Conservation (phyloP, 176 grass and related monocot species). For the Carex myosuroides region DNA sequence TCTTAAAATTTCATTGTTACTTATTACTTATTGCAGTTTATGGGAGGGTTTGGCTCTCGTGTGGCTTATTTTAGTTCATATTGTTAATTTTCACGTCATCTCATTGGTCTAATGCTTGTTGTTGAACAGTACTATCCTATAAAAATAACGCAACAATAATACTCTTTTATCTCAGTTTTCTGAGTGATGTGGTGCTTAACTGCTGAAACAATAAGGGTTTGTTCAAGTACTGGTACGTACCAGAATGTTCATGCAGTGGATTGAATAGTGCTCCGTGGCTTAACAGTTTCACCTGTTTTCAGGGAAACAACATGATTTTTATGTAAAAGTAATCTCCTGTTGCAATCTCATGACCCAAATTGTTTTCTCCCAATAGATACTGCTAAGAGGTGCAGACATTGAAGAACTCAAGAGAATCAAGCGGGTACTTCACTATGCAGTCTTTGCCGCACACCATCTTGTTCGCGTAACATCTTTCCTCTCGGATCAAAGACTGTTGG, state of each 20-base stretch:
- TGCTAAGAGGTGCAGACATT: constrained; percentile 75
- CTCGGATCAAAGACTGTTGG: constrained; percentile 72
- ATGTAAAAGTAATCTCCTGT: background rate
- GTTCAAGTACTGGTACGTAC: background rate
- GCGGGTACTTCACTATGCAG: constrained; percentile 63
- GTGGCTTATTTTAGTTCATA: background rate
- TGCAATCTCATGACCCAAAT: background rate
- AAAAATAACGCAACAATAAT: background rate
- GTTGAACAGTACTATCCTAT: background rate
- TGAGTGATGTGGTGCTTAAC: background rate
- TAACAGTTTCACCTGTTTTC: background rate
- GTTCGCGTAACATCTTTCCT: constrained; percentile 90
- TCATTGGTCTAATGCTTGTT: background rate
- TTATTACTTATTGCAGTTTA: background rate
- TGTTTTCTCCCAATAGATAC: constrained; percentile 48
- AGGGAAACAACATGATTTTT: background rate
- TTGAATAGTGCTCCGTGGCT: background rate
- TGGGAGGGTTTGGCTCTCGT: background rate
- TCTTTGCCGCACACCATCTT: constrained; percentile 96
- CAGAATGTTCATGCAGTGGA: background rate
- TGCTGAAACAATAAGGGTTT: background rate
- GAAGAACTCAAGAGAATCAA: constrained; percentile 93
- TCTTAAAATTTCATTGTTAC: background rate
- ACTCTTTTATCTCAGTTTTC: background rate
- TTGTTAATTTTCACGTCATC: no score